Percentiles rank a stretch among this genome's conserved stretches.
phyloP scores from a whole-genome alignment of 495 filamentous ascomycete species.

The Aspergillus hancockii region DNA sequence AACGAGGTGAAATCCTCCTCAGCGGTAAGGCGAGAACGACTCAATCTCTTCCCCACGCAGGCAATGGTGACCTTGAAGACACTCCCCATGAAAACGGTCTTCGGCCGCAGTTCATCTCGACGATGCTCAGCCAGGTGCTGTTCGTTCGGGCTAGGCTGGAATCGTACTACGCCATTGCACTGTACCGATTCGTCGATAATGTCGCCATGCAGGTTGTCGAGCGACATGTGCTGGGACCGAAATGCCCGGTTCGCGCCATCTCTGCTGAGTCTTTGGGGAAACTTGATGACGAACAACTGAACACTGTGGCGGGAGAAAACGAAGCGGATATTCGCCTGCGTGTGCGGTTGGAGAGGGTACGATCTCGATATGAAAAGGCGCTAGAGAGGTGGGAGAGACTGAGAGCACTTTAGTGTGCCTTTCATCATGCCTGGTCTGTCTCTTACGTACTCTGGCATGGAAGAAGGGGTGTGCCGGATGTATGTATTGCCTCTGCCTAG shows the following conservation, averaged over 20 bases:
- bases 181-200: conserved; percentile 8
- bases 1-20: background rate
- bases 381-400: conserved; percentile 7
- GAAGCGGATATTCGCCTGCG: background rate
- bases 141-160: background rate
- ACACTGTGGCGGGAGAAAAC: conserved; percentile 7
- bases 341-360: conserved; percentile 1
- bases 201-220: conserved; percentile 9
- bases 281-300: conserved; percentile 7
- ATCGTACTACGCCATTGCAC: background rate
- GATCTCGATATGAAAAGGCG: conserved; percentile 2
- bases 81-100: background rate
- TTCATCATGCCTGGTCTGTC: no score
- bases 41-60: background rate
- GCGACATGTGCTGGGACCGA: conserved; percentile 11
- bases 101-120: background rate
- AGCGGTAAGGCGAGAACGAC: background rate
- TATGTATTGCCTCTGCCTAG: no score
- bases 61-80: background rate
- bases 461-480: no score
- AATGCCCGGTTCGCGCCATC: conserved; percentile 5
- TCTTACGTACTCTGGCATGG: no score
- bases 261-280: background rate
- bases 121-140: background rate
- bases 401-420: background rate